Evolutionary conservation across 768 basidiomycete genomes (phyloP).

Genomic region (Kockovaella imperatae): DNA sequence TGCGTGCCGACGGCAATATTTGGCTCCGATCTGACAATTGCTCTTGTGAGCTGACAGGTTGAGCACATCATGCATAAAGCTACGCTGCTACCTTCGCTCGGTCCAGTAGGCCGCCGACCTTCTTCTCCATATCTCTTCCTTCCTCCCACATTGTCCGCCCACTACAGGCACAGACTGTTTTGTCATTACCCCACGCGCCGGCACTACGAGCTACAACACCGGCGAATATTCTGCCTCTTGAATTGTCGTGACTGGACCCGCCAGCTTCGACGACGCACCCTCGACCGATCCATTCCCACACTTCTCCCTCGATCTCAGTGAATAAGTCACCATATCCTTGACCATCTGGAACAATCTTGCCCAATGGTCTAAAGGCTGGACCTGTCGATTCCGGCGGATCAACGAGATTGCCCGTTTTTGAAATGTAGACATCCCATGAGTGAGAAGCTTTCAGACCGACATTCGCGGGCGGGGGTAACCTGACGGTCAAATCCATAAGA

Average conservation of each 20-base stretch:
- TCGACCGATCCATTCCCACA: constrained; percentile 44
- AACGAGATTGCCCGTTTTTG: constrained; percentile 37
- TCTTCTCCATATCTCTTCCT: constrained; percentile 41
- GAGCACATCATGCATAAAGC: too few species aligned
- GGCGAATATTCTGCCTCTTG: constrained; percentile 35
- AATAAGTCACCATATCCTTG: constrained; percentile 44
- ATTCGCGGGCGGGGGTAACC: constrained; percentile 33
- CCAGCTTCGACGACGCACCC: constrained; percentile 39
- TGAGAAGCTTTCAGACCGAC: constrained; percentile 16
- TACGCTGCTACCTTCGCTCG: too few species aligned
- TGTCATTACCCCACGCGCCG: constrained; percentile 44
- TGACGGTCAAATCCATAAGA: constrained; percentile 42
- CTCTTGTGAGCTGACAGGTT: too few species aligned
- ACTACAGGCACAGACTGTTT: constrained; percentile 45
- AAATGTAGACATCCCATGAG: constrained; percentile 39
- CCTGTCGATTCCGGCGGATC: constrained; percentile 40
- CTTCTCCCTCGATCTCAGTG: constrained; percentile 35
- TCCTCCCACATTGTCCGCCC: constrained; percentile 46
- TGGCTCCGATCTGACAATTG: too few species aligned
- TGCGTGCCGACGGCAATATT: too few species aligned
- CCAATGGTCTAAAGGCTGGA: constrained; percentile 20
- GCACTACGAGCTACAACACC: constrained; percentile 42
- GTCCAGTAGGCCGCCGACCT: too few species aligned
- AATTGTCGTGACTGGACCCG: not conserved
- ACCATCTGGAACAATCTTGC: constrained; percentile 29